Conservation (phyloP, 306 rosid genomes). For the Dryas drummondii region DNA sequence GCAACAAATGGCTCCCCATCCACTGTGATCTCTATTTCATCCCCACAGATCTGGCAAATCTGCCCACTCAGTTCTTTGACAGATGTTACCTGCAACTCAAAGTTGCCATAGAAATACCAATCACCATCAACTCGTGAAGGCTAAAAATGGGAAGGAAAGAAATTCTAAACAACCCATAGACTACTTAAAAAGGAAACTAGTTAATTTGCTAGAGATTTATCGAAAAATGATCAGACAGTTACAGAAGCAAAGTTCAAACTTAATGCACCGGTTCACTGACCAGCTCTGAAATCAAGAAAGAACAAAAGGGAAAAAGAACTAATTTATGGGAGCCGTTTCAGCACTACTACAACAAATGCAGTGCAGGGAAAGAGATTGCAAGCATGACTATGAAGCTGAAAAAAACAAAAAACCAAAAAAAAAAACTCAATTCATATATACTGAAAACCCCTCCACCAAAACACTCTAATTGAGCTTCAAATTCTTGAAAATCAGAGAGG, state of each 20-base stretch:
- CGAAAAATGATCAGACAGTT: not conserved
- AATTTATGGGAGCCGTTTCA: conserved; percentile 17
- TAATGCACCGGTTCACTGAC: conserved; percentile 29
- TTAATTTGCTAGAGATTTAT: not conserved
- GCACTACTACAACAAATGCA: not conserved
- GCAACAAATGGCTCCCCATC: conserved; percentile 89
- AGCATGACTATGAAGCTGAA: not conserved
- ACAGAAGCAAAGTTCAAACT: not conserved
- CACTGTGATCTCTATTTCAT: conserved; percentile 72
- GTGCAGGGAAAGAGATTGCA: not conserved
- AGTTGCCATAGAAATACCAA: conserved; percentile 5
- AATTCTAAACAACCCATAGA: not conserved
- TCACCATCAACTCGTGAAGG: conserved; percentile 21
- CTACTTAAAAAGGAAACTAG: not conserved
- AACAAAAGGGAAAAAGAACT: conserved; percentile 8
- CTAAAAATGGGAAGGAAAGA: not conserved
- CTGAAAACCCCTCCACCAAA: not conserved
- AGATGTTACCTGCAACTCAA: conserved; percentile 58
- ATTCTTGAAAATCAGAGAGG: not conserved
- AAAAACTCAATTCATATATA: not conserved
- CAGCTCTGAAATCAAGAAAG: conserved; percentile 30
- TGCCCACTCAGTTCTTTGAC: conserved; percentile 78
- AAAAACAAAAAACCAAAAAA: no score
- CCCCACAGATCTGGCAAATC: conserved; percentile 95
- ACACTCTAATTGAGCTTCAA: not conserved